These are phyloP conservation scores for Monosporascus ibericus DNA, from an alignment of 2,329 filamentous ascomycete species.

Conservation along the genomic window DNA sequence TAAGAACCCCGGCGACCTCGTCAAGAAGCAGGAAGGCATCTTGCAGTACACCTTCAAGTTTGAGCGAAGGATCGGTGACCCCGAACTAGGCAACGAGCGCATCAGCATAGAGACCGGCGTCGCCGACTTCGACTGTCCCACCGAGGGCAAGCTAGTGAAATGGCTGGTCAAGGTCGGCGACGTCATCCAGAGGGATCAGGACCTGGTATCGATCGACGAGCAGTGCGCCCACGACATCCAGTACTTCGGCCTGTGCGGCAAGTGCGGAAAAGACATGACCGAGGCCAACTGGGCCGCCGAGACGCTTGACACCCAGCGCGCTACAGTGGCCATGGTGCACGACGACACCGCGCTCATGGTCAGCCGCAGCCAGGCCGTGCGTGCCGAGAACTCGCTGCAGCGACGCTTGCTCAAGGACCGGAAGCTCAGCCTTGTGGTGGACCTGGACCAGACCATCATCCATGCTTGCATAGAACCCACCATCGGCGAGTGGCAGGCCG, in stretches of 20 bases:
- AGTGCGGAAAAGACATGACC: constrained; percentile 96
- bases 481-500: constrained; percentile 89
- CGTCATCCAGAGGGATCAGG: constrained; percentile 52
- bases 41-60: constrained; percentile 86
- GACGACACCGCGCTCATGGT: constrained; percentile 84
- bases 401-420: constrained; percentile 70
- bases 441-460: constrained; percentile 97
- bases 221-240: constrained; percentile 87
- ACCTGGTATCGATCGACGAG: constrained; percentile 75
- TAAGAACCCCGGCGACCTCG: constrained; percentile 65
- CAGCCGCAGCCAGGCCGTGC: constrained; percentile 72
- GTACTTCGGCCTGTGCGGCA: constrained; percentile 81
- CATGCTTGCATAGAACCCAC: constrained; percentile 97
- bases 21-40: constrained; percentile 70
- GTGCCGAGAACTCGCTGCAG: constrained; percentile 81
- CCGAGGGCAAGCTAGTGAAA: constrained; percentile 69
- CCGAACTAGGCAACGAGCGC: constrained; percentile 51
- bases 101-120: constrained; percentile 64
- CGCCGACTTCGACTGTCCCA: constrained; percentile 74
- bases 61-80: constrained; percentile 68
- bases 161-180: constrained; percentile 71
- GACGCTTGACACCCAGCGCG: constrained; percentile 71
- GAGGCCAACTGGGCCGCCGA: constrained; percentile 80
- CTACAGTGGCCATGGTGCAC: constrained; percentile 91
- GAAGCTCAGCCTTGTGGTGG: constrained; percentile 90